Evolutionary conservation across 169 alveolate species (phyloP).

Genomic region (Plasmodium falciparum): DNA sequence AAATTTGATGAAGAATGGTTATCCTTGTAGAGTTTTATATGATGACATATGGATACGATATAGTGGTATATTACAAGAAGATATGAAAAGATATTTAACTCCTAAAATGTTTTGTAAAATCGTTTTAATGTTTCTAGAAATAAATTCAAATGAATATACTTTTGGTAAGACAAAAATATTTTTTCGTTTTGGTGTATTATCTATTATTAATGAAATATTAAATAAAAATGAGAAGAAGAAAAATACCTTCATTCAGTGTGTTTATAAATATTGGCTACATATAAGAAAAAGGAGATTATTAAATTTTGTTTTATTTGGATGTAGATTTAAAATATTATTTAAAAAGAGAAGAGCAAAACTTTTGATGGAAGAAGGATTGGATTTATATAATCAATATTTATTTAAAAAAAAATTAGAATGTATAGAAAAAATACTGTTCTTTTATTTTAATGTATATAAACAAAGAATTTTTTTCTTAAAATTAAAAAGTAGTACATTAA

Average conservation of each 20-base stretch:
- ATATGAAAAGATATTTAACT: slow-evolving; percentile 66
- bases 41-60: slow-evolving; percentile 76
- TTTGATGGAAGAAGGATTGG: slow-evolving; percentile 51
- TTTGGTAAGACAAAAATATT: slow-evolving; percentile 82
- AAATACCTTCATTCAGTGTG: slow-evolving; percentile 75
- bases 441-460: slow-evolving; percentile 72
- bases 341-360: slow-evolving; percentile 57
- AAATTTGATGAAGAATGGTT: slow-evolving; percentile 82
- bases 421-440: slow-evolving; percentile 47
- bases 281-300: slow-evolving; percentile 49
- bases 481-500: slow-evolving; percentile 25
- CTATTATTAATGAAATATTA: slow-evolving; percentile 79
- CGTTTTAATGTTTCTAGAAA: slow-evolving; percentile 75
- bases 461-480: slow-evolving; percentile 39
- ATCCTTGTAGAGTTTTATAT: slow-evolving; percentile 82
- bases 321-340: slow-evolving; percentile 63
- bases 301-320: slow-evolving; percentile 67
- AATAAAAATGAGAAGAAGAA: slow-evolving; percentile 74
- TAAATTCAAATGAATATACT: slow-evolving; percentile 73
- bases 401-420: slow-evolving; percentile 25
- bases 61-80: slow-evolving; percentile 70
- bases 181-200: slow-evolving; percentile 81
- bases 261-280: slow-evolving; percentile 73
- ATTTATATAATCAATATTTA: slow-evolving; percentile 40
- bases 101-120: slow-evolving; percentile 78